These are phyloP conservation scores for Coniferiporia weirii DNA, from an alignment of 1,284 basidiomycete species.

Conservation along the genomic window DNA sequence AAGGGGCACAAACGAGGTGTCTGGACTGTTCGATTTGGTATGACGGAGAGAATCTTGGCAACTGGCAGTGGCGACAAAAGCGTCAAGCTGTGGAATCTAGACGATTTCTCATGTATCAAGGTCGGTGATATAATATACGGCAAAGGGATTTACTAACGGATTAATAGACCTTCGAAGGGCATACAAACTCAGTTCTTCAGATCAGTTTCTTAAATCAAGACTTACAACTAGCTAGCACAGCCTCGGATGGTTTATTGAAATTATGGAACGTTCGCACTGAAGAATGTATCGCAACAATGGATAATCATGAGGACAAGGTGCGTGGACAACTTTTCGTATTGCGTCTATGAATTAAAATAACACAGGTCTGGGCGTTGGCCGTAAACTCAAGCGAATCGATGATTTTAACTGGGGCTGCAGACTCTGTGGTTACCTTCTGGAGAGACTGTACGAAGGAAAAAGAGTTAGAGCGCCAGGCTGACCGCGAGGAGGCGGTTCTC, in stretches of 20 bases:
- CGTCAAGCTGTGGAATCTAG: constrained; percentile 89
- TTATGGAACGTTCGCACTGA: constrained; percentile 92
- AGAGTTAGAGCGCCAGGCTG: constrained; percentile 66
- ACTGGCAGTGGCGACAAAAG: constrained; percentile 95
- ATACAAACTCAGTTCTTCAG: constrained; percentile 93
- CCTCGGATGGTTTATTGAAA: constrained; percentile 93
- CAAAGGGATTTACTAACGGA: not conserved
- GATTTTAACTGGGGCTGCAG: constrained; percentile 90
- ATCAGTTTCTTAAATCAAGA: constrained; percentile 86
- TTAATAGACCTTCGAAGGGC: constrained; percentile 84
- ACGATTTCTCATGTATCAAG: constrained; percentile 87
- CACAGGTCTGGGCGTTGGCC: constrained; percentile 88
- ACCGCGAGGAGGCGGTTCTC: constrained; percentile 67
- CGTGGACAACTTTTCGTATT: constrained; percentile 22
- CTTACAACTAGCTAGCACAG: constrained; percentile 83
- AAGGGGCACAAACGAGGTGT: constrained; percentile 97
- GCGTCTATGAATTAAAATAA: constrained; percentile 5
- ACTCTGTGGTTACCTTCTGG: constrained; percentile 93
- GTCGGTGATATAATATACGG: constrained; percentile 23
- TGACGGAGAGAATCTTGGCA: constrained; percentile 79
- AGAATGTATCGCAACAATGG: constrained; percentile 82
- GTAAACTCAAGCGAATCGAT: constrained; percentile 72
- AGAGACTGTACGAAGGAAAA: constrained; percentile 84
- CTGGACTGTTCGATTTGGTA: constrained; percentile 90
- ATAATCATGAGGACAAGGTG: constrained; percentile 96